Evolutionary conservation across 1,284 basidiomycete genomes (phyloP).

Genomic region (Erythrobasidium hasegawianum): DNA sequence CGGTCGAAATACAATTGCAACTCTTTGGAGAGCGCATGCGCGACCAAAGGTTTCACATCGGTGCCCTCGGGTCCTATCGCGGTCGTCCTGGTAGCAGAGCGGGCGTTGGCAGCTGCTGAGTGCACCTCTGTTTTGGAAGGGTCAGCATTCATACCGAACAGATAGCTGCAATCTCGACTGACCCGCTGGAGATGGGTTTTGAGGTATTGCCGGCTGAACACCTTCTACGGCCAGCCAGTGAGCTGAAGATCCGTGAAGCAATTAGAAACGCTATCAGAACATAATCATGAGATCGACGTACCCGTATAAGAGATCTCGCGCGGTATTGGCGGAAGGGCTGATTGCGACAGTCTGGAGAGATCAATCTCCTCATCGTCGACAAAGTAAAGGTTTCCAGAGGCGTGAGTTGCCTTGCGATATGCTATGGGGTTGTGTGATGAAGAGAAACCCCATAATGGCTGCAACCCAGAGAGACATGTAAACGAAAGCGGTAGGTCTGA

Average conservation of each 20-base stretch:
- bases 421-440: slow-evolving; percentile 35
- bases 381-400: slow-evolving; percentile 65
- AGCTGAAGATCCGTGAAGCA: slow-evolving; percentile 51
- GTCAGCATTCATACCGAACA: slow-evolving; percentile 2
- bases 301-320: slow-evolving; percentile 69
- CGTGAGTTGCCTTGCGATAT: slow-evolving; percentile 49
- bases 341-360: slow-evolving; percentile 80
- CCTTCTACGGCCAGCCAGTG: slow-evolving; percentile 99
- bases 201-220: slow-evolving; percentile 90
- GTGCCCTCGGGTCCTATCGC: slow-evolving; percentile 31
- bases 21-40: slow-evolving; percentile 89
- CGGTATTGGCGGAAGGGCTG: slow-evolving; percentile 73
- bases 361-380: slow-evolving; percentile 97
- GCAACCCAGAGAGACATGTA: background rate
- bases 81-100: slow-evolving; percentile 7
- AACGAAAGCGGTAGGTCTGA: slow-evolving; percentile 46
- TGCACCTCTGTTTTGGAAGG: slow-evolving; percentile 35
- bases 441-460: slow-evolving; percentile 47
- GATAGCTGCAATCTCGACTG: too few species aligned
- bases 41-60: slow-evolving; percentile 56
- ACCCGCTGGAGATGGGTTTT: slow-evolving; percentile 72
- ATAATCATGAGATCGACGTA: slow-evolving; percentile 15
- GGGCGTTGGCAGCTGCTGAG: slow-evolving; percentile 27
- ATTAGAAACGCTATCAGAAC: background rate
- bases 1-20: slow-evolving; percentile 92